phyloP scores from a whole-genome alignment of 257 asterid species.

The Linderniella brevidens region DNA sequence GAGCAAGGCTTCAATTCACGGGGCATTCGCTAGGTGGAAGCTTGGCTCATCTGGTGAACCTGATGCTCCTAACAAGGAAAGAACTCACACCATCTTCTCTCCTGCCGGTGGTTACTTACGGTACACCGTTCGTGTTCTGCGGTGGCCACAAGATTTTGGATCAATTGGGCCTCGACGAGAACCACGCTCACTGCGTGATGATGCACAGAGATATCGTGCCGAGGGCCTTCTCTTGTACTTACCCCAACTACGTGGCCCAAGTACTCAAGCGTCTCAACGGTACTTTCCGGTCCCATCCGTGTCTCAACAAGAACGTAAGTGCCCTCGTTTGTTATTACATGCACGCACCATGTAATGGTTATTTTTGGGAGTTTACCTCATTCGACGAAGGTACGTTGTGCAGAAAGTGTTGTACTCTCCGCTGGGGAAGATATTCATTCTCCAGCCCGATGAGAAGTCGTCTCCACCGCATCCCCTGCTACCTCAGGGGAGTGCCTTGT shows the following conservation, averaged over 20 bases:
- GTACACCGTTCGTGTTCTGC: conserved; percentile 76
- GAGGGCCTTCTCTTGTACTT: conserved; percentile 78
- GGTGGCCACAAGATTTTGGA: conserved; percentile 59
- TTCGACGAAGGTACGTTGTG: conserved; percentile 4
- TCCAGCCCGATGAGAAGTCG: conserved; percentile 69
- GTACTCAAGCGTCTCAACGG: conserved; percentile 53
- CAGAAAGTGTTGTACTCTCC: conserved; percentile 78
- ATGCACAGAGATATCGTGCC: conserved; percentile 93
- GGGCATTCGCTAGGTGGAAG: conserved; percentile 98
- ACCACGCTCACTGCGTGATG: conserved; percentile 59
- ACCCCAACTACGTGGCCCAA: conserved; percentile 57
- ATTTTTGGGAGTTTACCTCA: conserved; percentile 4
- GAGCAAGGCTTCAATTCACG: conserved; percentile 69
- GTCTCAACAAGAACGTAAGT: conserved; percentile 68
- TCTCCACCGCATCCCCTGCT: conserved; percentile 72
- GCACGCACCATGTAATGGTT: not conserved
- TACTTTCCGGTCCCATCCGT: conserved; percentile 57
- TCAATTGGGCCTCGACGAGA: conserved; percentile 47
- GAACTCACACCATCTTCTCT: conserved; percentile 31
- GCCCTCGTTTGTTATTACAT: not conserved
- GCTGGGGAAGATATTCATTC: conserved; percentile 63
- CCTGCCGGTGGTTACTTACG: conserved; percentile 80
- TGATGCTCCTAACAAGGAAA: conserved; percentile 57
- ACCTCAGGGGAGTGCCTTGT: conserved; percentile 48
- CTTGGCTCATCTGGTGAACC: conserved; percentile 63